A percentile compares a stretch with the other conserved stretches of the same genome.
These are phyloP conservation scores for Wickerhamomyces sydowiorum DNA, from an alignment of 805 yeast species.

Conservation along the genomic window DNA sequence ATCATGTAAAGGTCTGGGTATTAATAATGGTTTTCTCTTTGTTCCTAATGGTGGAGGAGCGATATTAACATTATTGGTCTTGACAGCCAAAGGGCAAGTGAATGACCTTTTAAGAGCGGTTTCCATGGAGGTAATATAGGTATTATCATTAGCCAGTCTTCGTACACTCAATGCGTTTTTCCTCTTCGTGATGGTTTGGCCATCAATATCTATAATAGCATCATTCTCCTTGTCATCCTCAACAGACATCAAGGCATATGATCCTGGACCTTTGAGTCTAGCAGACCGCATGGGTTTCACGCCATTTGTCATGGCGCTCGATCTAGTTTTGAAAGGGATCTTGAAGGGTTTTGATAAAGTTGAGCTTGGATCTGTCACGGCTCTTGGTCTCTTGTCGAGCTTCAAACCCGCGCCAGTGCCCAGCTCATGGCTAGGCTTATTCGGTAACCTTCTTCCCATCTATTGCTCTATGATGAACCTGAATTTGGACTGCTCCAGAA, in stretches of 20 bases:
- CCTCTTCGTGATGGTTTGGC: slow-evolving; percentile 25
- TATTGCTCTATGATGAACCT: too few species aligned
- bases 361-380: slow-evolving; percentile 43
- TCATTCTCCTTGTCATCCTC: slow-evolving; percentile 29
- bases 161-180: slow-evolving; percentile 60
- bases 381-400: slow-evolving; percentile 47
- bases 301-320: slow-evolving; percentile 15
- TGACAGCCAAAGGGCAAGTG: slow-evolving; percentile 52
- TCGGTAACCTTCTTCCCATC: slow-evolving; percentile 36
- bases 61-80: slow-evolving; percentile 13
- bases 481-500: too few species aligned
- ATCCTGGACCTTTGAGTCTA: slow-evolving; percentile 30
- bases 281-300: slow-evolving; percentile 23
- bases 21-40: slow-evolving; percentile 56
- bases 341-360: slow-evolving; percentile 63
- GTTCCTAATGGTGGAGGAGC: slow-evolving; percentile 87
- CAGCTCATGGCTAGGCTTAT: slow-evolving; percentile 38
- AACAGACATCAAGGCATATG: slow-evolving; percentile 35
- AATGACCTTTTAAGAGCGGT: slow-evolving; percentile 42
- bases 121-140: slow-evolving; percentile 30
- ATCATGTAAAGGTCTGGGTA: slow-evolving; percentile 93
- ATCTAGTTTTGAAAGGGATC: slow-evolving; percentile 45
- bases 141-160: slow-evolving; percentile 37
- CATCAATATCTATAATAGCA: slow-evolving; percentile 25
- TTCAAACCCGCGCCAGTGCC: slow-evolving; percentile 71